Evolutionary conservation across 768 basidiomycete genomes (phyloP).

Genomic region (Termitomyces sp.): DNA sequence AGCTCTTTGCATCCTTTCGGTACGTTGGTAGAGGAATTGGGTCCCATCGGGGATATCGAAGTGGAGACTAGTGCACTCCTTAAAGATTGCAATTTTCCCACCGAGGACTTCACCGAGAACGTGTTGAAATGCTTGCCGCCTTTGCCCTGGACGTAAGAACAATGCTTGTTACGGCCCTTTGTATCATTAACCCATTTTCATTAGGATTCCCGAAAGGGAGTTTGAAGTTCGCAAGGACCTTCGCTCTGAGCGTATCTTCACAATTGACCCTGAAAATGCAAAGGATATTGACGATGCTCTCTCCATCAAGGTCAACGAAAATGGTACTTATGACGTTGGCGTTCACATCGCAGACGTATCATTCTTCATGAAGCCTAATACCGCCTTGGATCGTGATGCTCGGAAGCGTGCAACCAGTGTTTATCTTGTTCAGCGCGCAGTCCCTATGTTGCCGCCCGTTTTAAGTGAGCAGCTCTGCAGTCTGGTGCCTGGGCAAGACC

Average conservation of each 20-base stretch:
- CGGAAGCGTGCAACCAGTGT: slow-evolving; percentile 96
- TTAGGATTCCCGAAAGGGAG: slow-evolving; percentile 85
- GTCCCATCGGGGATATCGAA: slow-evolving; percentile 97
- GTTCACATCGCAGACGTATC: slow-evolving; percentile 98
- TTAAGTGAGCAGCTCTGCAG: slow-evolving; percentile 93
- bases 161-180: slow-evolving; percentile 1
- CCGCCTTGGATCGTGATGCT: slow-evolving; percentile 97
- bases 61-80: slow-evolving; percentile 96
- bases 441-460: slow-evolving; percentile 96
- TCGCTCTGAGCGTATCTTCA: slow-evolving; percentile 82
- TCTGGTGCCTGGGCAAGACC: slow-evolving; percentile 82
- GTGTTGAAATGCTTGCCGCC: slow-evolving; percentile 96
- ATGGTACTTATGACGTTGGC: slow-evolving; percentile 90
- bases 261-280: slow-evolving; percentile 86
- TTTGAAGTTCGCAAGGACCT: slow-evolving; percentile 86
- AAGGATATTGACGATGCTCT: slow-evolving; percentile 96
- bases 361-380: slow-evolving; percentile 91
- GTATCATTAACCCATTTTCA: slow-evolving; percentile 10
- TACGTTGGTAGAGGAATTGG: slow-evolving; percentile 95
- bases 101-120: slow-evolving; percentile 94
- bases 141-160: slow-evolving; percentile 84
- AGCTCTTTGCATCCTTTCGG: slow-evolving; percentile 99
- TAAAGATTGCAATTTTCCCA: slow-evolving; percentile 99
- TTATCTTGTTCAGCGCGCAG: slow-evolving; percentile 92
- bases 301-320: slow-evolving; percentile 84